Percentiles rank a stretch among this genome's conserved stretches.
Conservation (phyloP, 352 stramenopile species). For the Pythium rishiriense region DNA sequence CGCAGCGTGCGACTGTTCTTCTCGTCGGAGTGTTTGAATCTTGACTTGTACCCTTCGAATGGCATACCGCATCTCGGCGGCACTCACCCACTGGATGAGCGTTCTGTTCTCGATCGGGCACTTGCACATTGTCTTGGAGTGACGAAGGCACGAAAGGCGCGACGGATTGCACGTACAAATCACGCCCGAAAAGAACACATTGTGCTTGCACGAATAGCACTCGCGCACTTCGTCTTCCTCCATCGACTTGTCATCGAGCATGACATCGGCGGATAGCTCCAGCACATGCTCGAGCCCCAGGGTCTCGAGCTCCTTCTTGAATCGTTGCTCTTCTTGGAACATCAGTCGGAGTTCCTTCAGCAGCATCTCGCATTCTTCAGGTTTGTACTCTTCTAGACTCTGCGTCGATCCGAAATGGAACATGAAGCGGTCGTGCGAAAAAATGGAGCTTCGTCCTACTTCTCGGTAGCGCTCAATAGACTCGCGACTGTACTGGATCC, state of each 20-base stretch:
- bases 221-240: conserved; percentile 67
- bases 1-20: not conserved
- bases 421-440: conserved; percentile 83
- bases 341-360: conserved; percentile 61
- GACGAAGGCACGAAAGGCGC: conserved; percentile 62
- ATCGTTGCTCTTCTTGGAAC: conserved; percentile 70
- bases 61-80: conserved; percentile 58
- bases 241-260: conserved; percentile 76
- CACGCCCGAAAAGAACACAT: conserved; percentile 81
- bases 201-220: conserved; percentile 73
- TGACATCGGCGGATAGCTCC: conserved; percentile 61
- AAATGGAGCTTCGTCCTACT: conserved; percentile 66
- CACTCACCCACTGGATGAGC: conserved; percentile 68
- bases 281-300: conserved; percentile 53
- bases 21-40: conserved; percentile 35
- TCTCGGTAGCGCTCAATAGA: conserved; percentile 70
- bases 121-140: conserved; percentile 63
- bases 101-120: conserved; percentile 56
- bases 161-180: conserved; percentile 63
- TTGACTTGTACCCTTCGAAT: conserved; percentile 74
- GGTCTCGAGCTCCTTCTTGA: conserved; percentile 50
- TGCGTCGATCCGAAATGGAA: conserved; percentile 73
- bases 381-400: conserved; percentile 60
- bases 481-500: conserved; percentile 79
- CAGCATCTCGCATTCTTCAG: conserved; percentile 66